Base-by-base conservation (phyloP, 805 yeast species). In the Zygotorulaspora sp. region DNA sequence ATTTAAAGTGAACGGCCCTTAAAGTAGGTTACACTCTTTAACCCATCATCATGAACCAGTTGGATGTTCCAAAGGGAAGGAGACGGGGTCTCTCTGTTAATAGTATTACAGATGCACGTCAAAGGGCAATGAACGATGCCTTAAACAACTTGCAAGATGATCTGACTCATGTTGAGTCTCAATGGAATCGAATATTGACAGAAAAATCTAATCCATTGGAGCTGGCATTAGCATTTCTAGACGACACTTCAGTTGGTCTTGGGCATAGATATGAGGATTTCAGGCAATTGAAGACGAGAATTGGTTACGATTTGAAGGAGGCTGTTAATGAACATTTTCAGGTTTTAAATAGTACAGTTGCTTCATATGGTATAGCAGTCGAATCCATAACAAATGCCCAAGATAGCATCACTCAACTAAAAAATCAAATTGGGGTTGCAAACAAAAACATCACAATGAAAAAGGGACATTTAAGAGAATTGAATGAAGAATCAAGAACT, bases 231-330 rank as follows among this genome's bases (percentile, higher is more conserved):
- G 78, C 89, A 1, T 67, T 92, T 40, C 66, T 88, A 52, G 97
- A 90, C 60, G 81, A 80, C 50, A 78, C 95, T 2, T 83, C 95
- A 0, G 92, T 88, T n/a, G 97, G 97, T 0, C 64, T 85, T 51
- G 95, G 95, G 0, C 81, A 80, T 51, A 75, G 80, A 43, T 70
- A 71, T 41, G 70, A 70, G 1, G 88, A 85, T 44, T 90, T 90
- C 49, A 66, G 71, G 29, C 71, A 72, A 32, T 61, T 87, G 30
- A 77, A 80, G 44, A 65, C 66, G 16, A 66, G 74, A 36, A 72
- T 89, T 9, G 74, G 79, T 11, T 56, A 56, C 12, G 74, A 78
- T 17, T 66, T 90, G 36, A 74, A 80, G 42, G 63, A 62, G 16
- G 85, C 89, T 2, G 96, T 89, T 19, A 82, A 81, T 47, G 83